phyloP scores from a whole-genome alignment of 2,329 filamentous ascomycete genomes.

The Tothia fuscella region DNA sequence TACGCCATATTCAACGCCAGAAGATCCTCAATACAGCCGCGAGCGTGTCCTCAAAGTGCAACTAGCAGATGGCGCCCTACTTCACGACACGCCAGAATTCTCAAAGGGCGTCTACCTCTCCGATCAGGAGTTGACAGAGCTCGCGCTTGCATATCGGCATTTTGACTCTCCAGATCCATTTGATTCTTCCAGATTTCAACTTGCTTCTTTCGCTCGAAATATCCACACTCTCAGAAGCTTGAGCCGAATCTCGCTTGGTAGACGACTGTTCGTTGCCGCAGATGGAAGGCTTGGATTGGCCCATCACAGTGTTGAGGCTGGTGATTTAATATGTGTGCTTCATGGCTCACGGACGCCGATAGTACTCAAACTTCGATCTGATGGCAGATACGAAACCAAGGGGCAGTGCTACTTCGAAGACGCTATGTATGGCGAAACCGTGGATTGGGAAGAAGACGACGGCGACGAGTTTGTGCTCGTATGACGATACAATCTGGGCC shows the following conservation, averaged over 20 bases:
- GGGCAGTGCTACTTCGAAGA: slow-evolving; percentile 10
- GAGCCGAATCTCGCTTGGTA: slow-evolving; percentile 3
- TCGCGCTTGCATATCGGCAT: slow-evolving; percentile 2
- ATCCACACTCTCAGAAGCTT: slow-evolving; percentile 5
- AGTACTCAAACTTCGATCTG: neutral
- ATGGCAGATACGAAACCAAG: slow-evolving; percentile 7
- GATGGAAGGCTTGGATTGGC: slow-evolving; percentile 6
- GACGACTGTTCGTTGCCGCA: slow-evolving; percentile 4
- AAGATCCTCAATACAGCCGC: neutral
- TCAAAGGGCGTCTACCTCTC: slow-evolving; percentile 5
- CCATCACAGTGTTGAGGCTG: slow-evolving; percentile 1
- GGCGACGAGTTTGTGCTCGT: slow-evolving; percentile 8
- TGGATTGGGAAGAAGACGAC: slow-evolving; percentile 6
- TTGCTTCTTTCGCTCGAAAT: slow-evolving; percentile 7
- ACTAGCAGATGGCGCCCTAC: slow-evolving; percentile 3
- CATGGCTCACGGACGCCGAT: slow-evolving; percentile 7
- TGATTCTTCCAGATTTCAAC: neutral
- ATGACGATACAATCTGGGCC: neutral
- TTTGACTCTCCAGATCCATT: neutral
- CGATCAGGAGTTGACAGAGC: slow-evolving; percentile 1
- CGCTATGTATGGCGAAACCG: slow-evolving; percentile 5
- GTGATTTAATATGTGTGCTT: slow-evolving; percentile 3
- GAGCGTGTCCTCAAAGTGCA: slow-evolving; percentile 6
- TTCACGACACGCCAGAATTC: slow-evolving; percentile 8
- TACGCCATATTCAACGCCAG: neutral